Conservation (phyloP, 2,329 filamentous ascomycete species). For the Pyrenochaeta sp. region DNA sequence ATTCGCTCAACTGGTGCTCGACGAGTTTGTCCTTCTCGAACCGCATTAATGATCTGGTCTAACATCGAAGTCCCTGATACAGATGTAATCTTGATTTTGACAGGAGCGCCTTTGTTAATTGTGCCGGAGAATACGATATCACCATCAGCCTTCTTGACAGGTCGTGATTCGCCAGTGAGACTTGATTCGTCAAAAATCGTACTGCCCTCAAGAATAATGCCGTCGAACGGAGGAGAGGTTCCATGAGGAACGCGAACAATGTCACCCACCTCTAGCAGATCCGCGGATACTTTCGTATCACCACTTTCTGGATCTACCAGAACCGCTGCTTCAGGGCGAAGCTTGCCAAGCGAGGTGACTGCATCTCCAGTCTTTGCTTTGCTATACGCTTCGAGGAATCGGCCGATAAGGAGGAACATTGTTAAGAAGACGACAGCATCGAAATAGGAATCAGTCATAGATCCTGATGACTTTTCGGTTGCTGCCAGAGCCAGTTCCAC, state of each 20-base stretch:
- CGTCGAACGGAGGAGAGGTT: slow-evolving; percentile 84
- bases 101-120: slow-evolving; percentile 71
- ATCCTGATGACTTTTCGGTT: slow-evolving; percentile 44
- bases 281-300: slow-evolving; percentile 62
- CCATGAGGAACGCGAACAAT: slow-evolving; percentile 77
- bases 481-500: slow-evolving; percentile 73
- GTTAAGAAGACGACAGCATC: slow-evolving; percentile 93
- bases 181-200: slow-evolving; percentile 87
- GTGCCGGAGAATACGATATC: slow-evolving; percentile 77
- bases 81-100: slow-evolving; percentile 70
- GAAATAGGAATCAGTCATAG: slow-evolving; percentile 69
- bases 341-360: slow-evolving; percentile 77
- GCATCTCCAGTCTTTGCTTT: slow-evolving; percentile 90
- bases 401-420: slow-evolving; percentile 77
- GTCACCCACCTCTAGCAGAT: slow-evolving; percentile 66
- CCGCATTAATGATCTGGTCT: slow-evolving; percentile 78
- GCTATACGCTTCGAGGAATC: slow-evolving; percentile 87
- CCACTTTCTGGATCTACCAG: slow-evolving; percentile 62
- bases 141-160: slow-evolving; percentile 68
- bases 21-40: slow-evolving; percentile 78
- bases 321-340: slow-evolving; percentile 78
- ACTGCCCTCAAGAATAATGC: slow-evolving; percentile 63
- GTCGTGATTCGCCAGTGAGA: slow-evolving; percentile 79
- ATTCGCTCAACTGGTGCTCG: slow-evolving; percentile 78
- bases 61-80: slow-evolving; percentile 76